Evolutionary conservation across 2,329 filamentous ascomycete species (phyloP), one percentile per base, ranked within the genome.

Genomic region (Calonectria montana): DNA sequence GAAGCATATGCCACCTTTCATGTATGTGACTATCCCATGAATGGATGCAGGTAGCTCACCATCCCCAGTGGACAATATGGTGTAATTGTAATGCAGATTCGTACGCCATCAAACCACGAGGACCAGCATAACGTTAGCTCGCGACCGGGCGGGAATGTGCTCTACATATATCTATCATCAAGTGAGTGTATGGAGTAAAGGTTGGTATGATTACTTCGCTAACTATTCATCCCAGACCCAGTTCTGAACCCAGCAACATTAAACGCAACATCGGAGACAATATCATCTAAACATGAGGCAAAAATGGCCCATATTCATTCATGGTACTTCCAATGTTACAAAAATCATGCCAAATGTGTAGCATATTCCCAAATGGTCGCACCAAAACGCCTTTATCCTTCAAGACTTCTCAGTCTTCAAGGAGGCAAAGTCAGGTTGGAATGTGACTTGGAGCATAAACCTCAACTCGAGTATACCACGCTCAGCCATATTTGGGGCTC

Each of bases 401-500:
- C 66, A 2, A 57, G 66, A n/a, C 57, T 68, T 25, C 43, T 68
- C 13, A 57, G 63, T 2, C 62, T 72, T 3, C 45, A 45, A n/a
- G 62, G 31, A 8, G 39, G 50, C n/a, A 70, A 50, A 31, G 39
- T 72, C 16, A 72, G 37, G n/a, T 10, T 72, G 7, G 63, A 70
- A 39, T 71, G 68, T 45, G 18, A 67, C 12, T 15, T 69, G 6
- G 3, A 25, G 5, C 25, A 39, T 15, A 15, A 21, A 15, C 15
- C 15, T 8, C 13, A 21, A 16, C 13, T 65, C 6, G 25, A 65
- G 41, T 69, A 69, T 27, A 69, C 71, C 2, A 73, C 71, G 0
- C 43, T 73, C 4, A 73, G 71, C 23, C 68, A 73, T 1, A 71
- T 71, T 21, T 73, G 71, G 68, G 71, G 67, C 7, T 29, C 61